Base-by-base conservation (phyloP, 2,329 filamentous ascomycete species). In the Stachybotrys echinatus region DNA sequence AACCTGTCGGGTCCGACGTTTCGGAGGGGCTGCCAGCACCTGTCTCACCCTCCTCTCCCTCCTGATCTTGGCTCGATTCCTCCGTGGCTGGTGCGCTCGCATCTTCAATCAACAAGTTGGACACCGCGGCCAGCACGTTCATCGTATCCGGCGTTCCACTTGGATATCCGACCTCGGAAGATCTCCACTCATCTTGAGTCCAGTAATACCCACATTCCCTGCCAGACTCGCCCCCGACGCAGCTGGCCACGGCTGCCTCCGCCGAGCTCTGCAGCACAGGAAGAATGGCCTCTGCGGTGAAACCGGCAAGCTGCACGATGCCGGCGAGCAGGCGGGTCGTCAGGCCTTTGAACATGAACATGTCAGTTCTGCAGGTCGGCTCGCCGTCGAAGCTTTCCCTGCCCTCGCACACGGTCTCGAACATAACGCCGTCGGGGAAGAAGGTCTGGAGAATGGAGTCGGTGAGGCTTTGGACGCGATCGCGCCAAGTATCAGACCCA, bases 381-480 rank as follows among this genome's bases (percentile, higher is more conserved):
- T 12, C 20, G 12, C 48, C 37, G n/a, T n/a, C n/a, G n/a, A n/a
- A n/a, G n/a, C n/a, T n/a, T n/a, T n/a, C n/a, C n/a, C n/a, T n/a
- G n/a, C n/a, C n/a, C 54, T 84, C 79, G 63, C 83, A 86, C 14
- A 76, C 69, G 17, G 78, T 65, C 63, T 90, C 87, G 45, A 71
- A 79, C 58, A 87, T 81, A 54, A 84, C 71, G 42, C 75, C 74
- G 23, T 77, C 65, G 37, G 71, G 71, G 67, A 77, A 78, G 63
- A 79, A 79, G 53, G 71, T 61, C 12, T 65, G 58, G n/a, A 74
- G 48, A 19, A 70, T 71, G 20, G 68, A 69, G 12, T 72, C 66
- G 2, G 83, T 58, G 8, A 87, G 73, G 10, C 72, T 71, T 42
- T 79, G 64, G 38, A 83, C 64, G 8, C 76, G 74, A 0, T 60